These are phyloP conservation scores for Phytophthora pinifolia DNA, from an alignment of 352 stramenopile genomes.

Conservation along the genomic window DNA sequence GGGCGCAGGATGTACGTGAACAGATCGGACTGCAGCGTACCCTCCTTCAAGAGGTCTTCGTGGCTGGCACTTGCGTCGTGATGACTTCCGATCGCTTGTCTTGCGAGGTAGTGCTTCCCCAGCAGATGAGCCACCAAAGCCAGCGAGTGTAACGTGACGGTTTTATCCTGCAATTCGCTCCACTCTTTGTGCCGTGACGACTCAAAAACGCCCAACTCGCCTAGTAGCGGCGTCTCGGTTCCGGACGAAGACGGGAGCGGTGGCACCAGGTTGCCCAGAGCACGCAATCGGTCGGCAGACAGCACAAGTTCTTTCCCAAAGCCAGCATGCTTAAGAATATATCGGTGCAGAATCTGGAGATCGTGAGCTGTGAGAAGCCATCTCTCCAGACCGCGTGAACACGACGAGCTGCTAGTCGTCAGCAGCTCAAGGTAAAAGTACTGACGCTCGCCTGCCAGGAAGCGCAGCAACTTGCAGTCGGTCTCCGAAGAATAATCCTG, in stretches of 20 bases:
- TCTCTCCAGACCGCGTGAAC: slow-evolving; percentile 22
- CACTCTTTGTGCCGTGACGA: slow-evolving; percentile 49
- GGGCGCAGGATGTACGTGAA: slow-evolving; percentile 82
- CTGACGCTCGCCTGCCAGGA: slow-evolving; percentile 65
- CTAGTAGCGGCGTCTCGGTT: not conserved
- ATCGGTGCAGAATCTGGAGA: slow-evolving; percentile 38
- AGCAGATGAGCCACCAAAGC: slow-evolving; percentile 59
- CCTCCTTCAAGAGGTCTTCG: slow-evolving; percentile 40
- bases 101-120: slow-evolving; percentile 54
- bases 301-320: slow-evolving; percentile 37
- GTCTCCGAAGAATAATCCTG: slow-evolving; percentile 76
- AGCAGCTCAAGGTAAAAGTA: slow-evolving; percentile 81
- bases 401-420: slow-evolving; percentile 2
- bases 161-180: slow-evolving; percentile 54
- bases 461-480: slow-evolving; percentile 55
- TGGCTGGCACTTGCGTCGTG: slow-evolving; percentile 1
- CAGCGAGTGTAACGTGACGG: slow-evolving; percentile 58
- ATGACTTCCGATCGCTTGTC: slow-evolving; percentile 7
- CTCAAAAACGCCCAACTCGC: slow-evolving; percentile 38
- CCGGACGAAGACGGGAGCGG: slow-evolving; percentile 15
- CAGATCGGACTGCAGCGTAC: slow-evolving; percentile 60
- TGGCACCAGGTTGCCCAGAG: slow-evolving; percentile 26
- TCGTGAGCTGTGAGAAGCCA: slow-evolving; percentile 46
- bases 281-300: slow-evolving; percentile 30
- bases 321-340: slow-evolving; percentile 26